phyloP scores from a whole-genome alignment of 306 rosid genomes.

The Cyamopsis tetragonoloba region DNA sequence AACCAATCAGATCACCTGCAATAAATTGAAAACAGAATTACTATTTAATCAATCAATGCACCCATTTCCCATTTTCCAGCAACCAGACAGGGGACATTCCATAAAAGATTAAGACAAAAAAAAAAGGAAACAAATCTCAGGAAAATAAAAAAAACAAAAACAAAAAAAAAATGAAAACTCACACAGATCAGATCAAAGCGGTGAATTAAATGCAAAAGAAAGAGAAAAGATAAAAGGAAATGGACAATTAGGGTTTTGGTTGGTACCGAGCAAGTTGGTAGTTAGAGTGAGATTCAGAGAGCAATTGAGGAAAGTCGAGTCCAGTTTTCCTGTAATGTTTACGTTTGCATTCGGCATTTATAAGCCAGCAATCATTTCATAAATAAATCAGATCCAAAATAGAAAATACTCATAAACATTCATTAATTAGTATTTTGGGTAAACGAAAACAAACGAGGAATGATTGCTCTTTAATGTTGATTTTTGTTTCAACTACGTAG shows the following conservation, averaged over 20 bases:
- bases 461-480: background rate
- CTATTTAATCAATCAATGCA: conserved; percentile 28
- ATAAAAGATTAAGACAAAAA: conserved; percentile 28
- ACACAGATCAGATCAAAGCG: conserved; percentile 41
- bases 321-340: conserved; percentile 19
- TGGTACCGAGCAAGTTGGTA: conserved; percentile 21
- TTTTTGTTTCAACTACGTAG: background rate
- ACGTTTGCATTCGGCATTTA: conserved; percentile 29
- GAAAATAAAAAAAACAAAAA: conserved; percentile 35
- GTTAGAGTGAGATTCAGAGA: conserved; percentile 47
- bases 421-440: background rate
- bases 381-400: background rate
- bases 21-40: conserved; percentile 37
- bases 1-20: conserved; percentile 49
- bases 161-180: conserved; percentile 21
- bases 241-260: conserved; percentile 46
- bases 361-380: background rate
- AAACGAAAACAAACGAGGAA: background rate
- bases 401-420: background rate
- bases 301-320: conserved; percentile 30
- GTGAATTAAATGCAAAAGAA: background rate
- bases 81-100: conserved; percentile 25
- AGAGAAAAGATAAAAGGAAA: background rate
- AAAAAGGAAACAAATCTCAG: conserved; percentile 27
- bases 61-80: background rate